phyloP scores from a whole-genome alignment of 148 eudicot species.

The Diospyros lotus region DNA sequence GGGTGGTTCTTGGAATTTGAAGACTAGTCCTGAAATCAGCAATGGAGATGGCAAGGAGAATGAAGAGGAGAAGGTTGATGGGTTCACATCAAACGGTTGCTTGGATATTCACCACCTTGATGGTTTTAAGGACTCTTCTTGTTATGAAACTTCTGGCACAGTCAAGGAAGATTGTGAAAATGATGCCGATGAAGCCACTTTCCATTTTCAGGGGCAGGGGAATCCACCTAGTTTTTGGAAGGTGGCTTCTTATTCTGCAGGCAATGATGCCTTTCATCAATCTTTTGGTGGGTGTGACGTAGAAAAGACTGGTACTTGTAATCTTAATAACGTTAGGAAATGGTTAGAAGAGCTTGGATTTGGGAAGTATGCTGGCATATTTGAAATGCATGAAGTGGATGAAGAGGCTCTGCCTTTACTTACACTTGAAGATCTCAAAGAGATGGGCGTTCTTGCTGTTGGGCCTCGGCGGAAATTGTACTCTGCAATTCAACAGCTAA shows the following conservation, averaged over 20 bases:
- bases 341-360: conserved; percentile 22
- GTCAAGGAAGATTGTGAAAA: conserved; percentile 12
- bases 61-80: background rate
- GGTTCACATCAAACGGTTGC: background rate
- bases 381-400: conserved; percentile 23
- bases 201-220: background rate
- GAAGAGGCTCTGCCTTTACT: conserved; percentile 18
- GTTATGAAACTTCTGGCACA: conserved; percentile 8
- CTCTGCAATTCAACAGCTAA: conserved; percentile 16
- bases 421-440: conserved; percentile 21
- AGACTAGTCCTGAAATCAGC: background rate
- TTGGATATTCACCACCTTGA: background rate
- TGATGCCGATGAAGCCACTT: background rate
- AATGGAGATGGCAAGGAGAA: background rate
- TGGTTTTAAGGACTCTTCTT: background rate
- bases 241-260: conserved; percentile 10
- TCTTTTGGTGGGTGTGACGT: background rate
- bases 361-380: conserved; percentile 16
- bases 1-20: conserved; percentile 2
- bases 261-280: background rate
- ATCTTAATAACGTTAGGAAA: conserved; percentile 10
- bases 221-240: background rate
- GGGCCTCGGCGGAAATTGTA: conserved; percentile 19
- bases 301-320: background rate
- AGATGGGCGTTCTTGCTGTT: conserved; percentile 22